Evolutionary conservation across 129 eudicot species (phyloP).

Genomic region (Arctium minus): DNA sequence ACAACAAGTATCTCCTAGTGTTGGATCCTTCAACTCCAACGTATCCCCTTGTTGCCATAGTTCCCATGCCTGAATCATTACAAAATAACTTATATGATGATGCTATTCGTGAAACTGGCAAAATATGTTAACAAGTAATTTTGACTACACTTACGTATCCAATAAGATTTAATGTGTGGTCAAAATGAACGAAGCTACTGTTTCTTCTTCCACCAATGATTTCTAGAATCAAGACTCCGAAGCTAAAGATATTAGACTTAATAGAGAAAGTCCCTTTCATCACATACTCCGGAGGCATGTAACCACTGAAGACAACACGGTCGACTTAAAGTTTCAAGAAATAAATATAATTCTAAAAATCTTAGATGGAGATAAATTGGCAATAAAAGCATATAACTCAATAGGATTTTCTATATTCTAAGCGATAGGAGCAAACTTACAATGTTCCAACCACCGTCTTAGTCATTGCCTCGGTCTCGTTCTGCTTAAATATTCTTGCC

Average conservation of each 20-base stretch:
- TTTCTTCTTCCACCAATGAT: constrained; percentile 30
- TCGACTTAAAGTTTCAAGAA: neutral
- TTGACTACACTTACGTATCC: constrained; percentile 30
- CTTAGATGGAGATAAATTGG: neutral
- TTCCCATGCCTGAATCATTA: constrained; percentile 14
- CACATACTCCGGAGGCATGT: constrained; percentile 70
- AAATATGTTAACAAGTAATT: neutral
- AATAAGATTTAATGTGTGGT: constrained; percentile 30
- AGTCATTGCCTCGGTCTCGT: too few relatives aligned
- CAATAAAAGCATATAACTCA: too few relatives aligned
- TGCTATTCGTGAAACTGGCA: neutral
- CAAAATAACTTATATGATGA: too few relatives aligned
- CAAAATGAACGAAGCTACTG: constrained; percentile 21
- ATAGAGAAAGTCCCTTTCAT: constrained; percentile 43
- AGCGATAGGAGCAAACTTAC: too few relatives aligned
- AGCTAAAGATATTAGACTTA: constrained; percentile 35
- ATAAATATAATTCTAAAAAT: neutral
- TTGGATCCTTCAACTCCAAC: constrained; percentile 1
- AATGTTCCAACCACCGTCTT: too few relatives aligned
- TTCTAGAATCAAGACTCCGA: constrained; percentile 33
- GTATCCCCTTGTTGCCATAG: constrained; percentile 5
- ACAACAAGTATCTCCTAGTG: neutral
- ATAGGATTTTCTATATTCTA: too few relatives aligned
- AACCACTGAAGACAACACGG: constrained; percentile 26
- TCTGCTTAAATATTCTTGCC: neutral